phyloP scores from a whole-genome alignment of 306 rosid species.

The Gleditsia sinensis region DNA sequence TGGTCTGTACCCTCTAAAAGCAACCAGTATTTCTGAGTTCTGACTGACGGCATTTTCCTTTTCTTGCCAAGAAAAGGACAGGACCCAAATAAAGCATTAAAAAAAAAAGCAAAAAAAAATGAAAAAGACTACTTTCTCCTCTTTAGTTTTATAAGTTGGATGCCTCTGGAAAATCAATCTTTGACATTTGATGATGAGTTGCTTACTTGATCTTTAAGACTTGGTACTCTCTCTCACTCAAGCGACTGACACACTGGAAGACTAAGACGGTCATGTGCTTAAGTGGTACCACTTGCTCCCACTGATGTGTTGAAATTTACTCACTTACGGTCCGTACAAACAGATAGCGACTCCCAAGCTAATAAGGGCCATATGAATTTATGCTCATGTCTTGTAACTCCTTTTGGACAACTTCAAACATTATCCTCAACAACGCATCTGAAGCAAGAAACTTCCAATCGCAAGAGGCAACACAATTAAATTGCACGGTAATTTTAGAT shows the following conservation, averaged over 20 bases:
- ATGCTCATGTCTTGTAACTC: constrained; percentile 27
- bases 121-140: not conserved
- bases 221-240: not conserved
- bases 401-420: constrained; percentile 33
- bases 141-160: constrained; percentile 25
- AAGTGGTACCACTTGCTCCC: constrained; percentile 35
- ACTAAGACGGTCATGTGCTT: constrained; percentile 31
- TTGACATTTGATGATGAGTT: constrained; percentile 35
- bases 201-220: constrained; percentile 13
- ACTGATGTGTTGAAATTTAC: constrained; percentile 20
- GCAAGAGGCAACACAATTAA: not conserved
- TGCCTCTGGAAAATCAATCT: not conserved
- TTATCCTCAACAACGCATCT: constrained; percentile 31
- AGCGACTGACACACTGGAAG: constrained; percentile 19
- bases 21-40: not conserved
- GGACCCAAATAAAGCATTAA: constrained; percentile 17
- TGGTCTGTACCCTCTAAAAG: constrained; percentile 23
- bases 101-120: too few species aligned
- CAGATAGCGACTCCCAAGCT: constrained; percentile 39
- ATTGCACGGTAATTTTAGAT: not conserved
- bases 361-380: constrained; percentile 37
- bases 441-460: constrained; percentile 35
- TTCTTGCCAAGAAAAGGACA: constrained; percentile 33
- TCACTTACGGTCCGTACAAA: constrained; percentile 41
- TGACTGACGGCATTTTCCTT: not conserved